Conservation (phyloP, 164 flowering plant genomes). For the Dillenia turbinata region DNA sequence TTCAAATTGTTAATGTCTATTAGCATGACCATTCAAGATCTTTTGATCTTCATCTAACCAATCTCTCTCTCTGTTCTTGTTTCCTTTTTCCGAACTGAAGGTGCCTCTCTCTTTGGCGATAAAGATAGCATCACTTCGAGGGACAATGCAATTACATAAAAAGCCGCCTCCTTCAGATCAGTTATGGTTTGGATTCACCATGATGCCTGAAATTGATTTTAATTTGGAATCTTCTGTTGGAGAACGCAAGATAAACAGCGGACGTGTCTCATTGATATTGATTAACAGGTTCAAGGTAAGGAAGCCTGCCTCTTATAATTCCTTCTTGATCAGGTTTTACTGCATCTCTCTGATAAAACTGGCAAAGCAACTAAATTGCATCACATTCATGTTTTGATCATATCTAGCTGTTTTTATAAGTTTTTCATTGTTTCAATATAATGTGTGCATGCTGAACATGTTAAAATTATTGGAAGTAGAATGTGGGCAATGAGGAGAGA, state of each 20-base stretch:
- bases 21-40: too few relatives aligned
- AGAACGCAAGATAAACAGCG: conserved; percentile 73
- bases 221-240: conserved; percentile 75
- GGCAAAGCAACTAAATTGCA: too few relatives aligned
- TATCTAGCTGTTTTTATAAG: too few relatives aligned
- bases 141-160: conserved; percentile 66
- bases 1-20: too few relatives aligned
- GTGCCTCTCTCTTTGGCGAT: conserved; percentile 80
- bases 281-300: conserved; percentile 76
- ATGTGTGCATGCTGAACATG: too few relatives aligned
- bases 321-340: neutral
- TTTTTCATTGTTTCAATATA: too few relatives aligned
- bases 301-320: neutral
- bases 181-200: conserved; percentile 81
- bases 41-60: too few relatives aligned
- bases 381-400: too few relatives aligned
- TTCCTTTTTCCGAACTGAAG: conserved; percentile 25
- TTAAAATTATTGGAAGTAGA: too few relatives aligned
- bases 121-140: conserved; percentile 67
- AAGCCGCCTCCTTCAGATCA: conserved; percentile 99
- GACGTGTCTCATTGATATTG: conserved; percentile 62
- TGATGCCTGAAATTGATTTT: conserved; percentile 86
- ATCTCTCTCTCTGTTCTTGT: neutral
- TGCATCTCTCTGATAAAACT: too few relatives aligned
- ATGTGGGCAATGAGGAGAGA: too few relatives aligned